Percentiles rank a stretch among this genome's conserved stretches.
phyloP scores from a whole-genome alignment of 129 eudicot species.

The Apium graveolens region DNA sequence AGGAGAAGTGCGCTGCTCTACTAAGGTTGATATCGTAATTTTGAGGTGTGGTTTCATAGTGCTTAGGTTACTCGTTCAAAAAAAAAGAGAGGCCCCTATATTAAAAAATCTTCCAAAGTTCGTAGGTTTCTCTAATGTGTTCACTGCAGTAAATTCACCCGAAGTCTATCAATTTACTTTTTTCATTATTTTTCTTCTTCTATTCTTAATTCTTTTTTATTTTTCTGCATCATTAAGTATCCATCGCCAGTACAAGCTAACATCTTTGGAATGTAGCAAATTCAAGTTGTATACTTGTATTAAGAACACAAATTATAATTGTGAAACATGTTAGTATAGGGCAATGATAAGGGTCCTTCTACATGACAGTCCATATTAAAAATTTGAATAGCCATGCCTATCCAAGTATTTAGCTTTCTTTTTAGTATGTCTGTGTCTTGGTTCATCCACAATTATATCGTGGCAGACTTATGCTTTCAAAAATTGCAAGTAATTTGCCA shows the following conservation, averaged over 20 bases:
- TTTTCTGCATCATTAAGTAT: background rate
- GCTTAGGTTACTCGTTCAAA: background rate
- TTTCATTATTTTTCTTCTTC: background rate
- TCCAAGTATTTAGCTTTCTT: background rate
- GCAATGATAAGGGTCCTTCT: background rate
- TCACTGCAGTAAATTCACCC: background rate
- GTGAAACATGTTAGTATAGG: background rate
- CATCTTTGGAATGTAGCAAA: background rate
- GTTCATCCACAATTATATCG: background rate
- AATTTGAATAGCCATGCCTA: background rate
- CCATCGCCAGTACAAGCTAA: background rate
- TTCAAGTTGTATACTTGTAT: background rate
- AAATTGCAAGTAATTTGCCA: background rate
- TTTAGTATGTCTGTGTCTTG: background rate
- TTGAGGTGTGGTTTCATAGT: background rate
- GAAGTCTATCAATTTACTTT: background rate
- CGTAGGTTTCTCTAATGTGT: background rate
- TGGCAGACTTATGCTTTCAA: background rate
- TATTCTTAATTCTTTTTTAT: background rate
- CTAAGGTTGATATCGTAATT: slow-evolving; percentile 47
- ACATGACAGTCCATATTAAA: background rate
- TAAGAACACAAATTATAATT: background rate
- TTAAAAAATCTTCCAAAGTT: background rate
- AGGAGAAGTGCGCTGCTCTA: slow-evolving; percentile 81
- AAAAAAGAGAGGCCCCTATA: background rate